These are phyloP conservation scores for Aspergillus fumigatiaffinis DNA, from an alignment of 2,329 filamentous ascomycete species.

Conservation along the genomic window DNA sequence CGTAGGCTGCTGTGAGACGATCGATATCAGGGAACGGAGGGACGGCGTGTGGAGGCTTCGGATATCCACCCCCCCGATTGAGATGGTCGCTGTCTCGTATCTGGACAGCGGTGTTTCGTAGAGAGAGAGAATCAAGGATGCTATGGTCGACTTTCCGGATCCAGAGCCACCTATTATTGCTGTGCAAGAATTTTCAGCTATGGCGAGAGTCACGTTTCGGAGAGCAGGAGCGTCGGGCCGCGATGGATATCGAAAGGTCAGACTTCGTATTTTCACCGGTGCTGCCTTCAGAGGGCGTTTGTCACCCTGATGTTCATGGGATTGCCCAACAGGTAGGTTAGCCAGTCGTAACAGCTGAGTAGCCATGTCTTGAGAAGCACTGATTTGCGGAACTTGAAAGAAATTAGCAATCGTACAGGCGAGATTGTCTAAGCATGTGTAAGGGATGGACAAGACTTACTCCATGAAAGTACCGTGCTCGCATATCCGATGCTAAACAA, in stretches of 20 bases:
- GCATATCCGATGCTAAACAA: constrained; percentile 78
- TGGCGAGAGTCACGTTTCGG: constrained; percentile 59
- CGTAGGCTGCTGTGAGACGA: constrained; percentile 61
- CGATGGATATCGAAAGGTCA: constrained; percentile 70
- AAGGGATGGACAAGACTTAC: constrained; percentile 23
- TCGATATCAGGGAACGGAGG: constrained; percentile 59
- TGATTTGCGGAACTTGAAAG: constrained; percentile 67
- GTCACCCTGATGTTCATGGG: constrained; percentile 57
- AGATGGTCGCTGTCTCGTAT: constrained; percentile 44
- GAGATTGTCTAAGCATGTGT: neutral
- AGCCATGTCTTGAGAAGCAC: constrained; percentile 68
- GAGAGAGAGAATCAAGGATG: constrained; percentile 69
- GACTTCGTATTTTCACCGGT: constrained; percentile 56
- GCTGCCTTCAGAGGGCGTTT: constrained; percentile 39
- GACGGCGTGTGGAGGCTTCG: constrained; percentile 54
- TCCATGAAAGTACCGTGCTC: constrained; percentile 63
- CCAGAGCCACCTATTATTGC: constrained; percentile 82
- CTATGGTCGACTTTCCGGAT: constrained; percentile 85
- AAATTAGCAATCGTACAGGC: constrained; percentile 1
- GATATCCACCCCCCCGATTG: constrained; percentile 52
- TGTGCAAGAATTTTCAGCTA: constrained; percentile 61
- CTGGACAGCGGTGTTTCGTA: constrained; percentile 47
- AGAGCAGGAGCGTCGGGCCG: constrained; percentile 54
- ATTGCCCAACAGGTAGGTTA: constrained; percentile 51
- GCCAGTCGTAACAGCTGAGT: constrained; percentile 68